Evolutionary conservation across 148 eudicot species (phyloP).

Genomic region (Fallopia convolvulus): DNA sequence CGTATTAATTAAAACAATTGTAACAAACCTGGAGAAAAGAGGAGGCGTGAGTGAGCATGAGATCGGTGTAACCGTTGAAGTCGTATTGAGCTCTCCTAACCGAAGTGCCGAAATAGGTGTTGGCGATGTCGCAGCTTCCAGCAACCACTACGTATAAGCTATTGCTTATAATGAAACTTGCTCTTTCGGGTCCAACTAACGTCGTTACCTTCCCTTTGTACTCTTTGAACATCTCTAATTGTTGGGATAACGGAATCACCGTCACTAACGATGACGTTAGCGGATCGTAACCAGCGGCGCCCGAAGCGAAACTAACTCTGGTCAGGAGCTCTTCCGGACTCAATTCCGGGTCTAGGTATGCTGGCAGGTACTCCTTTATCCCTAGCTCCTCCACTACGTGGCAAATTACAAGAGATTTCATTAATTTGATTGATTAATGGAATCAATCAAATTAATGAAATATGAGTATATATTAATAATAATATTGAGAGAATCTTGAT

Average conservation of each 20-base stretch:
- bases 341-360: slow-evolving; percentile 33
- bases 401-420: too few species aligned
- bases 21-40: slow-evolving; percentile 41
- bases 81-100: slow-evolving; percentile 17
- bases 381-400: slow-evolving; percentile 37
- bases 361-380: slow-evolving; percentile 19
- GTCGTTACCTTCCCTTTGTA: slow-evolving; percentile 20
- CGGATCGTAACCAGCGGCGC: slow-evolving; percentile 48
- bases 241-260: slow-evolving; percentile 40
- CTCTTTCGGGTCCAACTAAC: slow-evolving; percentile 24
- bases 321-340: slow-evolving; percentile 30
- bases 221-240: slow-evolving; percentile 24
- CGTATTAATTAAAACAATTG: too few species aligned
- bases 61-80: slow-evolving; percentile 20
- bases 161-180: slow-evolving; percentile 19
- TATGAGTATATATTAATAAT: too few species aligned
- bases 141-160: slow-evolving; percentile 16
- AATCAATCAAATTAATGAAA: too few species aligned
- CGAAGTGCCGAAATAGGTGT: slow-evolving; percentile 21
- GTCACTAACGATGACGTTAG: slow-evolving; percentile 35
- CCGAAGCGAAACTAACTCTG: slow-evolving; percentile 56
- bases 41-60: slow-evolving; percentile 37
- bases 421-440: background rate
- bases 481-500: too few species aligned
- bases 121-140: slow-evolving; percentile 32